These are phyloP conservation scores for Phytopythium aichiense DNA, from an alignment of 352 stramenopile species.

Conservation along the genomic window DNA sequence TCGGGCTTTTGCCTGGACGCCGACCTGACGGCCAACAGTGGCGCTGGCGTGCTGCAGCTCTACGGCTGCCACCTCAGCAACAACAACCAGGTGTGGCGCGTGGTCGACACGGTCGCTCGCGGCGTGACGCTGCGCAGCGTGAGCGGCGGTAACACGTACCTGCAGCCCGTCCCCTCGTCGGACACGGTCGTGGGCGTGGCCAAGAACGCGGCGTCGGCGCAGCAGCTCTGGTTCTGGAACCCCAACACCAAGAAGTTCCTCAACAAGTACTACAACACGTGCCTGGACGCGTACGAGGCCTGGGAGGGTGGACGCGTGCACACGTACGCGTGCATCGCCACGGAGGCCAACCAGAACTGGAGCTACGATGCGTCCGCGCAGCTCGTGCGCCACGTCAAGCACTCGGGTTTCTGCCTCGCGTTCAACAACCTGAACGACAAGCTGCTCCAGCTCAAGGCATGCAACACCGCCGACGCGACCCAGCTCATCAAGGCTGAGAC, in stretches of 20 bases:
- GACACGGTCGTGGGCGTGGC: conserved; percentile 27
- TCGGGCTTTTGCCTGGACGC: conserved; percentile 56
- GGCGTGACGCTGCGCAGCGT: conserved; percentile 28
- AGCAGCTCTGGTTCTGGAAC: conserved; percentile 52
- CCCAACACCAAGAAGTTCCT: conserved; percentile 28
- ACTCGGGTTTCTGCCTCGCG: conserved; percentile 47
- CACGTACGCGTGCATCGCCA: conserved; percentile 44
- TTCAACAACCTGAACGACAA: conserved; percentile 41
- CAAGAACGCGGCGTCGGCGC: conserved; percentile 11
- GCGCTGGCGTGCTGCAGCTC: conserved; percentile 25
- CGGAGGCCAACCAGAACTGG: conserved; percentile 60
- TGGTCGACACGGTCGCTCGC: conserved; percentile 4
- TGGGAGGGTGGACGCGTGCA: conserved; percentile 53
- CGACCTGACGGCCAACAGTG: conserved; percentile 34
- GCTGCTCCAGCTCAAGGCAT: conserved; percentile 45
- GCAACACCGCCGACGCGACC: conserved; percentile 30
- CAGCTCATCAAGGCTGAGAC: conserved; percentile 32
- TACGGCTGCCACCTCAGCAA: conserved; percentile 34
- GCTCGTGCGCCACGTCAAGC: conserved; percentile 42
- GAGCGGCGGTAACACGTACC: conserved; percentile 15
- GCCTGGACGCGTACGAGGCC: conserved; percentile 58
- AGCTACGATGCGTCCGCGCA: conserved; percentile 35
- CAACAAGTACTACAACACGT: conserved; percentile 43
- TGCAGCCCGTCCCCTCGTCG: conserved; percentile 22
- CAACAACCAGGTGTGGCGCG: conserved; percentile 51